Evolutionary conservation across 768 basidiomycete genomes (phyloP).

Genomic region (Lentinula aciculospora): DNA sequence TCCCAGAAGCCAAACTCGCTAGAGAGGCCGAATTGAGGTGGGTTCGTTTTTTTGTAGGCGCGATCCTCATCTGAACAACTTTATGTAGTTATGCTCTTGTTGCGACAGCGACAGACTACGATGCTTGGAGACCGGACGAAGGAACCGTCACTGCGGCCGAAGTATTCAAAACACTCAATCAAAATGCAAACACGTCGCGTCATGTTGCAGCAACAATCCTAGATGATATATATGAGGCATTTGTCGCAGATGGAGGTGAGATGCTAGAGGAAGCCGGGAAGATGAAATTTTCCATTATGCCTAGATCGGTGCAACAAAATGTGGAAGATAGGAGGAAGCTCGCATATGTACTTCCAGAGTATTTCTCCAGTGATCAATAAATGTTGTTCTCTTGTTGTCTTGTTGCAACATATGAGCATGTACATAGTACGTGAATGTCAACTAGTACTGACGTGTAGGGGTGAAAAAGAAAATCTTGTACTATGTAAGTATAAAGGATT

Average conservation of each 20-base stretch:
- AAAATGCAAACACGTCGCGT: constrained; percentile 84
- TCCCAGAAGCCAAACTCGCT: constrained; percentile 97
- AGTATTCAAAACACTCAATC: constrained; percentile 81
- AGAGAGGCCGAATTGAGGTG: constrained; percentile 92
- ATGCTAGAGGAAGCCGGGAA: constrained; percentile 67
- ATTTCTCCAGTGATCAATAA: constrained; percentile 36
- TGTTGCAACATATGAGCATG: no score
- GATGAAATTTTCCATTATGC: constrained; percentile 89
- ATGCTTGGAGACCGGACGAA: constrained; percentile 83
- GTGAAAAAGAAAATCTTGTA: no score
- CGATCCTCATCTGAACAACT: background rate
- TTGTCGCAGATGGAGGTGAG: constrained; percentile 42
- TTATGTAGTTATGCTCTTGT: constrained; percentile 79
- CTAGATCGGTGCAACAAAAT: constrained; percentile 46
- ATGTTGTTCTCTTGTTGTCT: no score
- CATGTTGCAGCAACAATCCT: constrained; percentile 66
- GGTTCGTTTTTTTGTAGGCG: background rate
- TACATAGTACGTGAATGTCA: no score
- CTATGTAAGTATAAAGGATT: no score
- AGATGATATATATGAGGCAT: constrained; percentile 53
- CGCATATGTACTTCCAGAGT: constrained; percentile 71
- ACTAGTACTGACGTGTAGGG: no score
- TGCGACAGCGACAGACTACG: constrained; percentile 90
- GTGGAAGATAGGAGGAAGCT: constrained; percentile 64
- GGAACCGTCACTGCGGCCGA: constrained; percentile 86